Conservation (phyloP, 2,329 filamentous ascomycete genomes). For the Coleophoma eucalyptorum region DNA sequence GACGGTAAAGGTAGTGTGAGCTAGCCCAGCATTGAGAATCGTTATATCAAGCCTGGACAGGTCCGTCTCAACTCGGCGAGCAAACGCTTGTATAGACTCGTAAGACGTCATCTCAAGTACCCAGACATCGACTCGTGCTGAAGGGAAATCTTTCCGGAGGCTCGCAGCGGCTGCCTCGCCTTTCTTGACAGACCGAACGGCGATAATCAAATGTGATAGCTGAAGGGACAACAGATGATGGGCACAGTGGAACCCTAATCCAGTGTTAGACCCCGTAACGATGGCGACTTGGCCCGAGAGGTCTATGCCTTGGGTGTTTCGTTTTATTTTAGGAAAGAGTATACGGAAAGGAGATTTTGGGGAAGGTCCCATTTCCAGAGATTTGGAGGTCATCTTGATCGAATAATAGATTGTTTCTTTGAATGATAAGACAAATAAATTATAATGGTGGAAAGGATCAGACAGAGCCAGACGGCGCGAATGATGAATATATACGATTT, state of each 20-base stretch:
- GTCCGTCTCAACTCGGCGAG: conserved; percentile 23
- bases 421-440: no score
- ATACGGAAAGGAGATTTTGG: no score
- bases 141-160: conserved; percentile 25
- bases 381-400: background rate
- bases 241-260: conserved; percentile 38
- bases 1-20: background rate
- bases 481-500: no score
- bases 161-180: conserved; percentile 34
- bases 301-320: background rate
- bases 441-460: no score
- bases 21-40: conserved; percentile 36
- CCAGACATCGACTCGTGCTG: conserved; percentile 41
- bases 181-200: conserved; percentile 36
- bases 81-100: conserved; percentile 38
- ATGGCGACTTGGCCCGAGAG: conserved; percentile 27
- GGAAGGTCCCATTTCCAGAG: background rate
- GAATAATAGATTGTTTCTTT: no score
- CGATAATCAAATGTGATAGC: conserved; percentile 39
- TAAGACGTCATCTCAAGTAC: conserved; percentile 42
- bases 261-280: conserved; percentile 42
- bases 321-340: background rate
- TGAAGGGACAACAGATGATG: conserved; percentile 32
- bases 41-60: conserved; percentile 36
- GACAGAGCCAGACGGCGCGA: no score